Conservation (phyloP, 1,284 basidiomycete genomes). For the Kalmanozyma brasiliensis region DNA sequence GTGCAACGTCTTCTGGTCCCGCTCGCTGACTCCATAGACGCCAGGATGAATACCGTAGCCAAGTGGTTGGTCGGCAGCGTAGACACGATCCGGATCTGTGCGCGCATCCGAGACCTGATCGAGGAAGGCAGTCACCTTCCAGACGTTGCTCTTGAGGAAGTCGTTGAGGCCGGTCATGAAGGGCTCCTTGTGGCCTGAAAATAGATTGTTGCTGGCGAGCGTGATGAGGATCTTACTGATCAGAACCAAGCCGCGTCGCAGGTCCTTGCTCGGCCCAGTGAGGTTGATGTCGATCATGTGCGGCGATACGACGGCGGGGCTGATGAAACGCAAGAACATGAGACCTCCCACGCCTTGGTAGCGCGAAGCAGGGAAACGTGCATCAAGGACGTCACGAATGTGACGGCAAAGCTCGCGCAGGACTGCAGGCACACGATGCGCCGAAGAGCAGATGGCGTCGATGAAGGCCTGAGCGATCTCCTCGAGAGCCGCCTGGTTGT, state of each 20-base stretch:
- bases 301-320: slow-evolving; percentile 61
- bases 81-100: slow-evolving; percentile 60
- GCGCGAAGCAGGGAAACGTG: slow-evolving; percentile 58
- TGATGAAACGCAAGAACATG: slow-evolving; percentile 65
- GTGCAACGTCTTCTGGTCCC: slow-evolving; percentile 55
- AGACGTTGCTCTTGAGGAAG: slow-evolving; percentile 61
- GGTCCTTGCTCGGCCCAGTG: slow-evolving; percentile 52
- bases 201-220: slow-evolving; percentile 61
- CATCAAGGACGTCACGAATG: slow-evolving; percentile 60
- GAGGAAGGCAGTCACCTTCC: slow-evolving; percentile 61
- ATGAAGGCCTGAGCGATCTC: slow-evolving; percentile 64
- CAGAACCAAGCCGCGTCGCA: slow-evolving; percentile 57
- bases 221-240: slow-evolving; percentile 65
- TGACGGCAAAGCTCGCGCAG: slow-evolving; percentile 63
- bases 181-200: slow-evolving; percentile 62
- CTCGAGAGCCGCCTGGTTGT: slow-evolving; percentile 58
- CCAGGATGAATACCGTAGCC: slow-evolving; percentile 61
- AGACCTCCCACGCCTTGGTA: slow-evolving; percentile 64
- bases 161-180: slow-evolving; percentile 64
- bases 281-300: slow-evolving; percentile 65
- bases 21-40: slow-evolving; percentile 58
- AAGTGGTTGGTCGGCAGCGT: slow-evolving; percentile 62
- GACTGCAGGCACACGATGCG: slow-evolving; percentile 61
- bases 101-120: slow-evolving; percentile 61
- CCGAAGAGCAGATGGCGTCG: slow-evolving; percentile 62